Evolutionary conservation across 306 rosid genomes (phyloP).

Genomic region (cucumber (Cucumis sativus)): DNA sequence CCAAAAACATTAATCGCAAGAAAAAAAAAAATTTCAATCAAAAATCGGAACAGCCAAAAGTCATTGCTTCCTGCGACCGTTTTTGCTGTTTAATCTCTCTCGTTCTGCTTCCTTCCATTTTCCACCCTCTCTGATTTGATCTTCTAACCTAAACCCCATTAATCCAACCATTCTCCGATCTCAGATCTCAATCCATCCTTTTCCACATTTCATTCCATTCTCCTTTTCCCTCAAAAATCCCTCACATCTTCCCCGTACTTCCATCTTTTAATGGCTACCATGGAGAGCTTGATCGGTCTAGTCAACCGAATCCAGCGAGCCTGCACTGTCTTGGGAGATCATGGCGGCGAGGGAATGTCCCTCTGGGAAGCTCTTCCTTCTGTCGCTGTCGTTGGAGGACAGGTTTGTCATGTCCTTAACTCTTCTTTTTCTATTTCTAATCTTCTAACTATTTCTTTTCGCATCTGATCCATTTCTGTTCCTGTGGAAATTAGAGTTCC

Average conservation of each 20-base stretch:
- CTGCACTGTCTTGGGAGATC: slow-evolving; percentile 88
- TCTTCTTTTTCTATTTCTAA: background rate
- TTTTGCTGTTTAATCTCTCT: slow-evolving; percentile 6
- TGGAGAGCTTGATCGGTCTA: slow-evolving; percentile 99
- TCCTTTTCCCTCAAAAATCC: background rate
- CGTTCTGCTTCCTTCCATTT: background rate
- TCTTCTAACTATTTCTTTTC: background rate
- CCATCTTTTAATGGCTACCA: slow-evolving; percentile 64
- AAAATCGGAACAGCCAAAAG: background rate
- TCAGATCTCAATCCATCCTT: slow-evolving; percentile 11
- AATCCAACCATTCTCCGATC: background rate
- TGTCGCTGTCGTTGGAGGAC: slow-evolving; percentile 98
- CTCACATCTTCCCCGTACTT: slow-evolving; percentile 6
- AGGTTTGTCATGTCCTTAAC: slow-evolving; percentile 25
- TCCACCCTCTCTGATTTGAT: slow-evolving; percentile 14
- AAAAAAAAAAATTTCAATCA: background rate
- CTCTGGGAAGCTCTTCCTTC: slow-evolving; percentile 99
- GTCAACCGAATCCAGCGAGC: slow-evolving; percentile 93
- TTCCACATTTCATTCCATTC: background rate
- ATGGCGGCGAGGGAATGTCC: slow-evolving; percentile 97
- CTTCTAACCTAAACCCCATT: slow-evolving; percentile 28
- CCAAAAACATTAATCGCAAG: background rate
- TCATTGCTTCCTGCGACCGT: background rate
- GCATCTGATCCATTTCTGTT: background rate
- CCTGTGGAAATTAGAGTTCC: slow-evolving; percentile 47